Evolutionary conservation across 176 grass and related monocot species (phyloP), one percentile per base, ranked within the genome.

Genomic region (Raddia guianensis): DNA sequence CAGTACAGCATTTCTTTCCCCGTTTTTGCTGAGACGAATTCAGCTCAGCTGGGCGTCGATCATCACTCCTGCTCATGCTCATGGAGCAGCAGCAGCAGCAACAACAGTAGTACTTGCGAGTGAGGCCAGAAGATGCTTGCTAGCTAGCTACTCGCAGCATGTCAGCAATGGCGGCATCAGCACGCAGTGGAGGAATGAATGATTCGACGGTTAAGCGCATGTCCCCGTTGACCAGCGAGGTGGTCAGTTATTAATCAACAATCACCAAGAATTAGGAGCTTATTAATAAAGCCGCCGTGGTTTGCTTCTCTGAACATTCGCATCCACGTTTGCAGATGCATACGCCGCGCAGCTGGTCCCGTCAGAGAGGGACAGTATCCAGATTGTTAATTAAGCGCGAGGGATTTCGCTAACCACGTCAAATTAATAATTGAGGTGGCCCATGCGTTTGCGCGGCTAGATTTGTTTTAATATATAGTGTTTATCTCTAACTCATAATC

Each of bases 181-280:
- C 37, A 40, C 15, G 58, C 19, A 15, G 37, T 8, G 37, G 15
- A 20, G 27, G 27, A 27, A 27, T 27, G 27, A 27, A 63, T 61
- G 55, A 48, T 70, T 70, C 8, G 79, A 69, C 12, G 57, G 34
- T 78, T 82, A 63, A 9, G 79, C 78, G 76, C 14, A 63, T 54
- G 64, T 49, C 5, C 20, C 9, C 2, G 63, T 58, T 71, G 48
- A 82, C 10, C 47, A 37, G 54, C 19, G 13, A 51, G 12, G 13
- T 51, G 13, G 0, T 14, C 37, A 40, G 4, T 12, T 50, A 0
- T 10, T 43, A 45, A 75, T 59, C 54, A 21, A 35, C 3, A 16
- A 58, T 59, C 54, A 21, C 53, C 3, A 16, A 58, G 20, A 55
- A 75, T 75, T 75, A 75, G 11, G 4, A 50, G 3, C 11, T 3